Conservation (phyloP, 768 basidiomycete species). For the Rhizopogon vinicolor region DNA sequence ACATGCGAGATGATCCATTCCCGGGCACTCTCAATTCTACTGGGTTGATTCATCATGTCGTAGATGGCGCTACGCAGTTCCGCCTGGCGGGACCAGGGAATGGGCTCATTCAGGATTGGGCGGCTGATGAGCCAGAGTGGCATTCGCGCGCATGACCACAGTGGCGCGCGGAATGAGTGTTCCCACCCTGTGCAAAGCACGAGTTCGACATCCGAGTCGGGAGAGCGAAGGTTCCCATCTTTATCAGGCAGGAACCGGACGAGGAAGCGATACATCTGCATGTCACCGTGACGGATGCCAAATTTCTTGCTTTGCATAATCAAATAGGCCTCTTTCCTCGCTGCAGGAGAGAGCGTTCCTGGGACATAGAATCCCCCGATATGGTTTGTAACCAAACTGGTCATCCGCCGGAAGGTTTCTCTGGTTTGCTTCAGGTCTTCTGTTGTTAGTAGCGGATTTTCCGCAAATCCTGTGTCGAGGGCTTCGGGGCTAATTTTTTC, state of each 20-base stretch:
- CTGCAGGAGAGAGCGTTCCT: conserved; percentile 15
- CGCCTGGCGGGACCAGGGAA: conserved; percentile 20
- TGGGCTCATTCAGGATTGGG: conserved; percentile 13
- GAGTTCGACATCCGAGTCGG: conserved; percentile 11
- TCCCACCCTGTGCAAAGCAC: conserved; percentile 26
- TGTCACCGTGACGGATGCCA: conserved; percentile 24
- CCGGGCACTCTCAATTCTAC: conserved; percentile 8
- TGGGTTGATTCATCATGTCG: conserved; percentile 14
- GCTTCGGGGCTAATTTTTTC: neutral
- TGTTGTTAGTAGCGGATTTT: conserved; percentile 13
- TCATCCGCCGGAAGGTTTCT: conserved; percentile 21
- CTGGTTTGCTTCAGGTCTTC: conserved; percentile 16
- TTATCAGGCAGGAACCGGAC: conserved; percentile 14
- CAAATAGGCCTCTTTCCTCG: conserved; percentile 16
- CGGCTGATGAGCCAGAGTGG: conserved; percentile 21
- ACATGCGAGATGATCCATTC: conserved; percentile 25
- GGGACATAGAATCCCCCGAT: conserved; percentile 27
- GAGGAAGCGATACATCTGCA: conserved; percentile 27
- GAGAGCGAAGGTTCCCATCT: conserved; percentile 5
- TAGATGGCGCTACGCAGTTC: conserved; percentile 17
- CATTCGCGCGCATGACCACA: conserved; percentile 29
- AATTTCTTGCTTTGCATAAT: conserved; percentile 20
- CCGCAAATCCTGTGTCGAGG: conserved; percentile 12
- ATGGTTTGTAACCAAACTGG: conserved; percentile 20
- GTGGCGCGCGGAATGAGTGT: conserved; percentile 23